Evolutionary conservation across 1,139 yeast genomes (phyloP).

Genomic region (Suhomyces guaymorum): DNA sequence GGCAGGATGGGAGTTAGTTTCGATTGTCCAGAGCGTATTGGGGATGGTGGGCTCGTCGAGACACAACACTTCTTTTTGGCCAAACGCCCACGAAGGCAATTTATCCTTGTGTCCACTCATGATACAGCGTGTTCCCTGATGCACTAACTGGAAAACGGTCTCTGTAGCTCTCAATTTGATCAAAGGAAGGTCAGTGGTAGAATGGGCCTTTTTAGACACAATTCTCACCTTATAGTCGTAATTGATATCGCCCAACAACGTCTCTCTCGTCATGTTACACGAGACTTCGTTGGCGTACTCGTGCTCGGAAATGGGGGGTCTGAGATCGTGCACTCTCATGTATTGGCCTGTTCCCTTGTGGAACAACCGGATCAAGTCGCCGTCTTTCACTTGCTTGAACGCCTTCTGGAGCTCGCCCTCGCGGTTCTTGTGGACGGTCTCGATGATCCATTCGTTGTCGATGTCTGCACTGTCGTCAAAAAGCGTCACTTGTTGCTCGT

Average conservation of each 20-base stretch:
- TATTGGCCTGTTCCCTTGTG: slow-evolving; percentile 63
- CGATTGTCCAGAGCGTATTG: slow-evolving; percentile 67
- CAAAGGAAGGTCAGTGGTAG: slow-evolving; percentile 34
- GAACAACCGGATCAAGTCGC: slow-evolving; percentile 56
- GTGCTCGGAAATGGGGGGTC: slow-evolving; percentile 79
- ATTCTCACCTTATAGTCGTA: slow-evolving; percentile 54
- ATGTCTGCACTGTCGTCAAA: slow-evolving; percentile 51
- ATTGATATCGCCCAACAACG: slow-evolving; percentile 47
- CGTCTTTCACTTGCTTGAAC: slow-evolving; percentile 45
- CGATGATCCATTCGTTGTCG: slow-evolving; percentile 70
- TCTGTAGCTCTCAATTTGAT: slow-evolving; percentile 52
- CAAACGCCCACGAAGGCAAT: slow-evolving; percentile 69
- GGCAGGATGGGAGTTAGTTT: slow-evolving; percentile 57
- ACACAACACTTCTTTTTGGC: slow-evolving; percentile 77
- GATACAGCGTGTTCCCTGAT: slow-evolving; percentile 60
- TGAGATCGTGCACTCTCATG: slow-evolving; percentile 56
- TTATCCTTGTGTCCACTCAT: slow-evolving; percentile 61
- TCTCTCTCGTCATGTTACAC: slow-evolving; percentile 54
- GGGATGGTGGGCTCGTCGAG: slow-evolving; percentile 60
- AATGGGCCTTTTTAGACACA: slow-evolving; percentile 27
- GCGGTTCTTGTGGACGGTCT: slow-evolving; percentile 36
- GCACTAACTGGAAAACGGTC: slow-evolving; percentile 58
- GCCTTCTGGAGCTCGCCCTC: slow-evolving; percentile 33
- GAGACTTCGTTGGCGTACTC: slow-evolving; percentile 78
- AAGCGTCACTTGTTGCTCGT: slow-evolving; percentile 69